Evolutionary conservation across 2,329 filamentous ascomycete genomes (phyloP).

Genomic region (Aspergillus ustus): DNA sequence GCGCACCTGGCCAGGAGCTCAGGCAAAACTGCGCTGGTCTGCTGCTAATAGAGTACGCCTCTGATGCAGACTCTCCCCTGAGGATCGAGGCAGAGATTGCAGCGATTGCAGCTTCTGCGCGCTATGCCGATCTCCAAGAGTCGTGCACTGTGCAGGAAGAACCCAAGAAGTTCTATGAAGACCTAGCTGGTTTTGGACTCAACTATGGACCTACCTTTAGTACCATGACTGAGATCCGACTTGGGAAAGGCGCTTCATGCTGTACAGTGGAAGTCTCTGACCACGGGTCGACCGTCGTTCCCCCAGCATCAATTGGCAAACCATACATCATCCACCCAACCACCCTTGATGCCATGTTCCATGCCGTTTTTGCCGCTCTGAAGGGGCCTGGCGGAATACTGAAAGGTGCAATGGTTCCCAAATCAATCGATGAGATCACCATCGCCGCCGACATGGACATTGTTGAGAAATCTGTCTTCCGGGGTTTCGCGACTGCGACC

Average conservation of each 20-base stretch:
- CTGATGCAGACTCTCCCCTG: not conserved
- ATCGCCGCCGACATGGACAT: not conserved
- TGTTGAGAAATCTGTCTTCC: not conserved
- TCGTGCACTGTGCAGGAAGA: not conserved
- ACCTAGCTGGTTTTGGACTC: constrained; percentile 3
- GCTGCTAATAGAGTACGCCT: not conserved
- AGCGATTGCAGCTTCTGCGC: not conserved
- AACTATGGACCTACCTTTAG: constrained; percentile 11
- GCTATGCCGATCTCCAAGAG: not conserved
- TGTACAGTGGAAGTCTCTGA: not conserved
- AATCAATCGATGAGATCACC: not conserved
- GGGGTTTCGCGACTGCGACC: not conserved
- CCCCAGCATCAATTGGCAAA: not conserved
- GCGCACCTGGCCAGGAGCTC: not conserved
- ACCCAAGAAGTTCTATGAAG: constrained; percentile 1
- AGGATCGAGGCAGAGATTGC: constrained; percentile 10
- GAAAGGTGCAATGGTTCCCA: not conserved
- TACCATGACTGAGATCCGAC: not conserved
- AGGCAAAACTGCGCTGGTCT: not conserved
- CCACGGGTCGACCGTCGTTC: not conserved
- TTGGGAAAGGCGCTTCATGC: not conserved
- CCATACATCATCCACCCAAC: constrained; percentile 17
- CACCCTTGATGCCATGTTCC: constrained; percentile 14
- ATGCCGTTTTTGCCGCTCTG: constrained; percentile 10
- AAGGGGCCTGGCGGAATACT: not conserved